phyloP scores from a whole-genome alignment of 177 flowering plant genomes.

The Vitis hybrid region DNA sequence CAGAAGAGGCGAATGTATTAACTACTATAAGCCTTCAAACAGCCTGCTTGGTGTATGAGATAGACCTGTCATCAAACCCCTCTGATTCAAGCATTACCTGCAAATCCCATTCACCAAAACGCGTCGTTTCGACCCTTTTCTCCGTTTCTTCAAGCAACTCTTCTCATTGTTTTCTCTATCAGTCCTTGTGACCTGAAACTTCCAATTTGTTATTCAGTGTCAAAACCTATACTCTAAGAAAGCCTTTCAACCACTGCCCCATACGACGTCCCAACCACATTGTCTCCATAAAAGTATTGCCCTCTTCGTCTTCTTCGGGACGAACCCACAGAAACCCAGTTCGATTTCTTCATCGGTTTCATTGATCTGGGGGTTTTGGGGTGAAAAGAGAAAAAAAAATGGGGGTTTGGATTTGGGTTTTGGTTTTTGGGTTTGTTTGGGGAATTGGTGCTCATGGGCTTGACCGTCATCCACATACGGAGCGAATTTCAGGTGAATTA shows the following conservation, averaged over 20 bases:
- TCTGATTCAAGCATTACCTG: too few species aligned
- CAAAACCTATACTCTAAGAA: slow-evolving; percentile 21
- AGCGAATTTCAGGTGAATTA: slow-evolving; percentile 34
- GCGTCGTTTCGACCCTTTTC: neutral
- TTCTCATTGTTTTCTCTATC: slow-evolving; percentile 11
- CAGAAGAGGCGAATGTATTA: too few species aligned
- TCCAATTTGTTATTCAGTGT: slow-evolving; percentile 4
- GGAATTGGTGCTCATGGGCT: slow-evolving; percentile 3
- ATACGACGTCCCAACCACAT: slow-evolving; percentile 29
- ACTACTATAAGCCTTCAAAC: neutral
- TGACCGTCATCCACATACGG: slow-evolving; percentile 22
- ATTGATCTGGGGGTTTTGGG: neutral
- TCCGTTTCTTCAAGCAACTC: slow-evolving; percentile 34
- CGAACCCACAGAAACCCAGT: slow-evolving; percentile 6
- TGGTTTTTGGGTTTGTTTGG: neutral
- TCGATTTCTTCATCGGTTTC: neutral
- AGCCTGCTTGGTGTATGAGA: slow-evolving; percentile 7
- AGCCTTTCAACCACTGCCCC: slow-evolving; percentile 33
- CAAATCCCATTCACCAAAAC: too few species aligned
- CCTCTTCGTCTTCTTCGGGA: neutral
- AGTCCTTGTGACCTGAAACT: slow-evolving; percentile 5
- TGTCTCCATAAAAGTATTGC: slow-evolving; percentile 1
- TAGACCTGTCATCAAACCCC: slow-evolving; percentile 24
- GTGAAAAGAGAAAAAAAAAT: slow-evolving; percentile 1
- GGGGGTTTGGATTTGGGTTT: slow-evolving; percentile 16